phyloP scores from a whole-genome alignment of 2,329 filamentous ascomycete genomes.

The Fusarium pseudograminearum region DNA sequence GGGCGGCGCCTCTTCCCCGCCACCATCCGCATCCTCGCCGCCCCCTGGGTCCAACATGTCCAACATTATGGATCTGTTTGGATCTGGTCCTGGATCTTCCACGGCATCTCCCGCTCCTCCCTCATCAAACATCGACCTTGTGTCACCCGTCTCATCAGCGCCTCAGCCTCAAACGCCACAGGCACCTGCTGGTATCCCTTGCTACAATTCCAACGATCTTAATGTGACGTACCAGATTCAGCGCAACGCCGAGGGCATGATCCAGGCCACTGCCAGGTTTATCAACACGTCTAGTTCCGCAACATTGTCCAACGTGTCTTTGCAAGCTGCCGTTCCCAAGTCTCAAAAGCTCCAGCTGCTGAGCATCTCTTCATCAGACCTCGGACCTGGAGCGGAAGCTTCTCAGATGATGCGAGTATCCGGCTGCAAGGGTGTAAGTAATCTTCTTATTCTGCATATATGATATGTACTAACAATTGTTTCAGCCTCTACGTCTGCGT shows the following conservation, averaged over 20 bases:
- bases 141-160: conserved; percentile 59
- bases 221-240: conserved; percentile 85
- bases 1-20: conserved; percentile 72
- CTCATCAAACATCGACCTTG: conserved; percentile 62
- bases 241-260: conserved; percentile 80
- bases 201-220: conserved; percentile 89
- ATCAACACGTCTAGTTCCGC: conserved; percentile 77
- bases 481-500: conserved; percentile 83
- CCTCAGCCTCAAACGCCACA: conserved; percentile 56
- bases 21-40: conserved; percentile 56
- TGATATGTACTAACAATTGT: conserved; percentile 7
- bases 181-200: conserved; percentile 70
- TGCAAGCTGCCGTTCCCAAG: conserved; percentile 97
- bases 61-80: conserved; percentile 93
- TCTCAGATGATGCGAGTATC: conserved; percentile 91
- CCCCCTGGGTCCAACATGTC: conserved; percentile 69
- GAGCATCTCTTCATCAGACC: conserved; percentile 84
- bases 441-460: background rate
- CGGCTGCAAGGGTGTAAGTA: conserved; percentile 88
- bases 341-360: conserved; percentile 93
- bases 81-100: conserved; percentile 57
- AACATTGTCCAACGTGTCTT: conserved; percentile 77
- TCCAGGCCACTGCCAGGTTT: conserved; percentile 88
- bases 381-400: conserved; percentile 83
- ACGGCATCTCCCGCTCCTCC: conserved; percentile 52